Percentiles rank a stretch among this genome's conserved stretches.
Evolutionary conservation across 202 grass and related monocot species (phyloP).

Genomic region (Digitaria exilis): DNA sequence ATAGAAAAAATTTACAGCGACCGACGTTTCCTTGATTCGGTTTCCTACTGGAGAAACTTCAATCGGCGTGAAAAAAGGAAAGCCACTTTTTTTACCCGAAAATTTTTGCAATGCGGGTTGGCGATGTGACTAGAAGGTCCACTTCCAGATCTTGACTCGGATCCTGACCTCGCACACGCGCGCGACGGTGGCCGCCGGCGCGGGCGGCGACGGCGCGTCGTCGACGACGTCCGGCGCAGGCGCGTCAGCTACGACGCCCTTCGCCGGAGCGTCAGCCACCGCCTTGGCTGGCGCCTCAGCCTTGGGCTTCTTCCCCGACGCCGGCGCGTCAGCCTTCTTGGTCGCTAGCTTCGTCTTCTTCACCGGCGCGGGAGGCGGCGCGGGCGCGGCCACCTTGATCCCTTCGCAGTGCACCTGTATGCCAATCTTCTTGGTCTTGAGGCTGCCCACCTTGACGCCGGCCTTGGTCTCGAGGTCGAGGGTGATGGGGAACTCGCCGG

Average conservation of each 20-base stretch:
- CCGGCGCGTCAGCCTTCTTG: neutral
- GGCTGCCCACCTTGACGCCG: slow-evolving; percentile 66
- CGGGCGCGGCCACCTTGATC: slow-evolving; percentile 59
- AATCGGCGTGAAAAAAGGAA: slow-evolving; percentile 40
- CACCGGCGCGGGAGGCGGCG: slow-evolving; percentile 26
- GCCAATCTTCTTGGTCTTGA: slow-evolving; percentile 82
- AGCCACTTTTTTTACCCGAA: slow-evolving; percentile 13
- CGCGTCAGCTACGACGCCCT: neutral
- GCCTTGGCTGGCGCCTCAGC: neutral
- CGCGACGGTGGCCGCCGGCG: slow-evolving; percentile 42
- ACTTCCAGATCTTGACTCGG: slow-evolving; percentile 99
- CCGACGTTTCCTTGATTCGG: slow-evolving; percentile 35
- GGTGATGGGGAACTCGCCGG: slow-evolving; percentile 57
- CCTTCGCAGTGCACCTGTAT: slow-evolving; percentile 83
- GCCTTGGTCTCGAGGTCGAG: slow-evolving; percentile 88
- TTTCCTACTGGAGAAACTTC: slow-evolving; percentile 29
- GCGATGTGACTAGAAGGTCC: slow-evolving; percentile 68
- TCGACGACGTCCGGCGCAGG: slow-evolving; percentile 22
- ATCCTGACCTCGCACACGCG: slow-evolving; percentile 81
- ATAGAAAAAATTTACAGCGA: slow-evolving; percentile 52
- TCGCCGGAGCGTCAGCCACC: neutral
- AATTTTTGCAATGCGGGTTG: slow-evolving; percentile 39
- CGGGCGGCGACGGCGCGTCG: slow-evolving; percentile 42
- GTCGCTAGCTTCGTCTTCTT: slow-evolving; percentile 60
- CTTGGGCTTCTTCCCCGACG: neutral